A percentile compares a stretch with the other conserved stretches of the same genome.
These are phyloP conservation scores for Syzygium syzygioides DNA, from an alignment of 441 rosid genomes.

Conservation along the genomic window DNA sequence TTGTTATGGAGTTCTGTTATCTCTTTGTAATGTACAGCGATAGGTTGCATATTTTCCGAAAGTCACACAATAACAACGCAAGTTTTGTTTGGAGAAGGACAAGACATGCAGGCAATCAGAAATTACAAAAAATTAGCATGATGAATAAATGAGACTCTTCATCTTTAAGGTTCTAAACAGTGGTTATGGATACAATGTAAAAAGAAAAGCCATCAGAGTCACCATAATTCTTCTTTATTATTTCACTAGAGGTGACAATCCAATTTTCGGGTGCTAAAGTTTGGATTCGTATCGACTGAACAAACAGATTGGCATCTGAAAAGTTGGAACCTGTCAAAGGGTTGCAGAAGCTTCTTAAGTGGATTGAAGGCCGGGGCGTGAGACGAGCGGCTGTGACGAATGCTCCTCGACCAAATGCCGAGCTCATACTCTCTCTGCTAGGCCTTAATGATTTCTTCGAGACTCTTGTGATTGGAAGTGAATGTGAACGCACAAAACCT, in stretches of 20 bases:
- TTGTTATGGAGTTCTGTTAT: neutral
- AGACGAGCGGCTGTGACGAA: conserved; percentile 21
- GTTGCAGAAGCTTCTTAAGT: conserved; percentile 7
- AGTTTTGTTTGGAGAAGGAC: neutral
- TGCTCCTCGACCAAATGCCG: conserved; percentile 17
- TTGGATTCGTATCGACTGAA: neutral
- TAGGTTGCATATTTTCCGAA: neutral
- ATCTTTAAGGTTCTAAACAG: neutral
- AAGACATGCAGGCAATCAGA: neutral
- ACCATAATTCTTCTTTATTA: neutral
- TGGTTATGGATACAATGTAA: neutral
- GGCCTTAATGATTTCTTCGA: conserved; percentile 12
- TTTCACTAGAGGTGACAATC: neutral
- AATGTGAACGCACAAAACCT: conserved; percentile 16
- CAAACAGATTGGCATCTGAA: conserved; percentile 19
- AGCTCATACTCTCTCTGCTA: conserved; percentile 2
- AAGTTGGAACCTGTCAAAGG: conserved; percentile 13
- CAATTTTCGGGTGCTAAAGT: neutral
- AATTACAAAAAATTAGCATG: neutral
- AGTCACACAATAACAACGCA: neutral
- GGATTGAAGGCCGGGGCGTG: conserved; percentile 11
- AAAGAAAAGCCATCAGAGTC: neutral
- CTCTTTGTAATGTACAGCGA: neutral
- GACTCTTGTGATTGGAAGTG: conserved; percentile 7
- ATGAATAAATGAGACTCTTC: neutral